Conservation (phyloP, 805 yeast genomes). For the Candida nitratophila region DNA sequence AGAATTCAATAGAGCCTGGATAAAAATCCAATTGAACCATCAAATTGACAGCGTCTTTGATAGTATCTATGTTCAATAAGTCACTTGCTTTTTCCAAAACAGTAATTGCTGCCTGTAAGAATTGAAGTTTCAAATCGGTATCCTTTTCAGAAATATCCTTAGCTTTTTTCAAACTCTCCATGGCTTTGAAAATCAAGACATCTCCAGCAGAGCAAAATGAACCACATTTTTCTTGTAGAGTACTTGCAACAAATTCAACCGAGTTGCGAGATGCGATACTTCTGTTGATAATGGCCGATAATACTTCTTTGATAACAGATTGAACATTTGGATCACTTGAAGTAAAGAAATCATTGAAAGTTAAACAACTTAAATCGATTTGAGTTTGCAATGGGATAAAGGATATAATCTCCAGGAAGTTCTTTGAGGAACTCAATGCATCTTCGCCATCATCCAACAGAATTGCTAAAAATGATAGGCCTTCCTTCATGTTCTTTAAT, state of each 20-base stretch:
- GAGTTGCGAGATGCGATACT: conserved; percentile 89
- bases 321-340: conserved; percentile 50
- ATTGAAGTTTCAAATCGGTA: conserved; percentile 55
- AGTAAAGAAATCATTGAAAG: conserved; percentile 72
- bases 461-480: conserved; percentile 79
- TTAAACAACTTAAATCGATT: conserved; percentile 54
- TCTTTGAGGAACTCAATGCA: conserved; percentile 17
- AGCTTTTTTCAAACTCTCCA: conserved; percentile 85
- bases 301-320: conserved; percentile 72
- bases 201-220: conserved; percentile 92
- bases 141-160: conserved; percentile 68
- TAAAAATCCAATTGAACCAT: conserved; percentile 73
- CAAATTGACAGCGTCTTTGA: conserved; percentile 72
- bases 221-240: conserved; percentile 88
- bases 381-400: conserved; percentile 66
- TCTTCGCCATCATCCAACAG: conserved; percentile 62
- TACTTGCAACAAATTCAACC: conserved; percentile 80
- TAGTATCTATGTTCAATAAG: conserved; percentile 67
- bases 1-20: conserved; percentile 80
- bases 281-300: conserved; percentile 83
- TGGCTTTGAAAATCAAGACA: conserved; percentile 87
- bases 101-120: conserved; percentile 66
- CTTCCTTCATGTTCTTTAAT: conserved; percentile 77
- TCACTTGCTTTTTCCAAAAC: conserved; percentile 76
- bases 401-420: conserved; percentile 59